Percentiles rank a stretch among this genome's conserved stretches.
Evolutionary conservation across 139 green algal species (phyloP).

Genomic region (Volvox reticuliferus): DNA sequence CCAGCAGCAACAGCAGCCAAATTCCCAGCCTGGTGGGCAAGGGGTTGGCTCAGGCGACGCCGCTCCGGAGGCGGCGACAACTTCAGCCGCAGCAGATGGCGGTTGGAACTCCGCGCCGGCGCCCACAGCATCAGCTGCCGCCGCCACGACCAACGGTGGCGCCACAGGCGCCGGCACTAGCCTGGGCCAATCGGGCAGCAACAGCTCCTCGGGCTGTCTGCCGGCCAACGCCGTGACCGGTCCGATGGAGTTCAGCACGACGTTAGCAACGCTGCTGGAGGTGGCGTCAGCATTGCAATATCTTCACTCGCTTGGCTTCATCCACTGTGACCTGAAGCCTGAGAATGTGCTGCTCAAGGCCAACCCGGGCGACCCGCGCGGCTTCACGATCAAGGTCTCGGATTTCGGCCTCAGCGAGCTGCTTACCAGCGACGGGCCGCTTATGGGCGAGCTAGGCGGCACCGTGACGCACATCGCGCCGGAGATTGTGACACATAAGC

Average conservation of each 20-base stretch:
- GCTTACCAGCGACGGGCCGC: slow-evolving; percentile 48
- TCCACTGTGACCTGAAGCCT: slow-evolving; percentile 96
- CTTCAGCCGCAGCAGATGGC: not conserved
- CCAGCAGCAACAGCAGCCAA: slow-evolving; percentile 4
- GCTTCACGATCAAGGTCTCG: slow-evolving; percentile 56
- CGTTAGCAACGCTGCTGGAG: slow-evolving; percentile 53
- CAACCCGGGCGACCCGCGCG: slow-evolving; percentile 16
- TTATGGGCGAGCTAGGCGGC: slow-evolving; percentile 60
- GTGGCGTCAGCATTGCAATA: slow-evolving; percentile 48
- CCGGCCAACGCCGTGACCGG: not conserved
- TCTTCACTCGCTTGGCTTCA: slow-evolving; percentile 89
- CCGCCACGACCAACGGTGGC: not conserved
- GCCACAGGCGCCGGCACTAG: not conserved
- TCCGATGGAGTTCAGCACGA: slow-evolving; percentile 43
- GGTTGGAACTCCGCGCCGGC: not conserved
- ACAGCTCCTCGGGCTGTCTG: not conserved
- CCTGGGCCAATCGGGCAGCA: not conserved
- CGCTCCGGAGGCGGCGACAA: not conserved
- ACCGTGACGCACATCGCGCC: slow-evolving; percentile 62
- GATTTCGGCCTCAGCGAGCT: slow-evolving; percentile 61
- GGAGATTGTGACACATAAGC: slow-evolving; percentile 58
- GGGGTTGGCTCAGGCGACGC: not conserved
- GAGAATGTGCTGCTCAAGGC: slow-evolving; percentile 93
- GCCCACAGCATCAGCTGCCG: not conserved
- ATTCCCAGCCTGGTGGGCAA: not conserved